phyloP scores from a whole-genome alignment of 2,329 filamentous ascomycete species.

The Botrytis medusae region DNA sequence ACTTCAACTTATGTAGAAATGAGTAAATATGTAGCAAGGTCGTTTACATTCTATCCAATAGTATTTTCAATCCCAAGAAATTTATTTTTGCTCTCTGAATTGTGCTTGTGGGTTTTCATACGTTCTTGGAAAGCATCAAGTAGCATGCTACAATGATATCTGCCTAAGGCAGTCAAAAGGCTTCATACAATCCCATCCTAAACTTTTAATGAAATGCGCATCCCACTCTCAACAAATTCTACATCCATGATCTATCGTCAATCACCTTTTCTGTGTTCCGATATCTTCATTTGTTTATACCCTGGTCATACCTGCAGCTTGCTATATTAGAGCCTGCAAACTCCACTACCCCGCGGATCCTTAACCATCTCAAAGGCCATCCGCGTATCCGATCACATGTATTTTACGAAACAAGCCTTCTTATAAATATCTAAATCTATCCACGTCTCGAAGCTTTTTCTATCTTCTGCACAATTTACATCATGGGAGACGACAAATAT shows the following conservation, averaged over 20 bases:
- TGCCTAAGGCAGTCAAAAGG: neutral
- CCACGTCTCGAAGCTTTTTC: too few species aligned
- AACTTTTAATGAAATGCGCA: neutral
- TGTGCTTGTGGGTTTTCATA: neutral
- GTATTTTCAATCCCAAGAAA: neutral
- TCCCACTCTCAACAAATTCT: neutral
- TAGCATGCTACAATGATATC: neutral
- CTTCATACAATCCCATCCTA: neutral
- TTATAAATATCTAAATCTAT: neutral
- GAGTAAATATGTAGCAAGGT: neutral
- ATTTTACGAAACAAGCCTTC: neutral
- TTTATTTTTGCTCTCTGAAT: neutral
- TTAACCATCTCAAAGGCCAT: neutral
- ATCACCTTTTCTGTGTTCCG: too few species aligned
- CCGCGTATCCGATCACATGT: neutral
- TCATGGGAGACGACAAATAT: slow-evolving; percentile 11
- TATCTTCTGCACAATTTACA: neutral
- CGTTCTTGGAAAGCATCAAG: neutral
- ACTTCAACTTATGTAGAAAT: neutral
- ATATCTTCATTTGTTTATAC: too few species aligned
- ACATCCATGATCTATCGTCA: neutral
- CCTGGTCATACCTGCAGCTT: neutral
- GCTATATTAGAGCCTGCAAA: neutral
- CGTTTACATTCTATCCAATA: neutral
- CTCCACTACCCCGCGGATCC: neutral